A percentile compares a stretch with the other conserved stretches of the same genome.
These are phyloP conservation scores for Mortierella sp. DNA, from an alignment of 371 early-diverging fungal genomes.

Conservation along the genomic window DNA sequence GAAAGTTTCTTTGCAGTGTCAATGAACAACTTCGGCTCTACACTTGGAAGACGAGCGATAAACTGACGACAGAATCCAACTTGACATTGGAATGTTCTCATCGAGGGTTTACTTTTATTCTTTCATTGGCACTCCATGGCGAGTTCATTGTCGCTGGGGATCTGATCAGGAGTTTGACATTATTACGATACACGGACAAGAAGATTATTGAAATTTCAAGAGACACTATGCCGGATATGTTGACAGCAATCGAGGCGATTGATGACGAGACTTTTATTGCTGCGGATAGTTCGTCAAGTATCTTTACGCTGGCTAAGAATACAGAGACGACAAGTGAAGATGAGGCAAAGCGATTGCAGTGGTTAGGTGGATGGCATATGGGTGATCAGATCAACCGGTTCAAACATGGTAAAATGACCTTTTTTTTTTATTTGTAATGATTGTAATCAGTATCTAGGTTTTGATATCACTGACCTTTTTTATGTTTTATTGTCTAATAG, in stretches of 20 bases:
- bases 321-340: slow-evolving; percentile 56
- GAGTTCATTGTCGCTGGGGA: slow-evolving; percentile 90
- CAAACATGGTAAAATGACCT: slow-evolving; percentile 68
- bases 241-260: slow-evolving; percentile 74
- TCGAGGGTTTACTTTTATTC: slow-evolving; percentile 70
- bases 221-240: slow-evolving; percentile 76
- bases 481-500: slow-evolving; percentile 52
- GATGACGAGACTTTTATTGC: slow-evolving; percentile 74
- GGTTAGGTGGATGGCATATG: slow-evolving; percentile 80
- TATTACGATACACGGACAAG: slow-evolving; percentile 65
- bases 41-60: slow-evolving; percentile 52
- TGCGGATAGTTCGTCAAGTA: slow-evolving; percentile 70
- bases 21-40: slow-evolving; percentile 65
- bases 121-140: slow-evolving; percentile 72
- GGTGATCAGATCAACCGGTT: slow-evolving; percentile 88
- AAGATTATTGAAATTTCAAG: slow-evolving; percentile 69
- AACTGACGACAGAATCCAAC: slow-evolving; percentile 26
- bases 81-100: slow-evolving; percentile 60
- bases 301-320: slow-evolving; percentile 71
- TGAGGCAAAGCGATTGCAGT: slow-evolving; percentile 67
- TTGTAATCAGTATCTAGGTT: too few relatives aligned
- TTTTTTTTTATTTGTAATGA: too few relatives aligned
- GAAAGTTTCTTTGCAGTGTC: slow-evolving; percentile 67
- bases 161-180: slow-evolving; percentile 82
- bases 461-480: neutral